Conservation (phyloP, 2,329 filamentous ascomycete genomes). For the Penicillium sp. region DNA sequence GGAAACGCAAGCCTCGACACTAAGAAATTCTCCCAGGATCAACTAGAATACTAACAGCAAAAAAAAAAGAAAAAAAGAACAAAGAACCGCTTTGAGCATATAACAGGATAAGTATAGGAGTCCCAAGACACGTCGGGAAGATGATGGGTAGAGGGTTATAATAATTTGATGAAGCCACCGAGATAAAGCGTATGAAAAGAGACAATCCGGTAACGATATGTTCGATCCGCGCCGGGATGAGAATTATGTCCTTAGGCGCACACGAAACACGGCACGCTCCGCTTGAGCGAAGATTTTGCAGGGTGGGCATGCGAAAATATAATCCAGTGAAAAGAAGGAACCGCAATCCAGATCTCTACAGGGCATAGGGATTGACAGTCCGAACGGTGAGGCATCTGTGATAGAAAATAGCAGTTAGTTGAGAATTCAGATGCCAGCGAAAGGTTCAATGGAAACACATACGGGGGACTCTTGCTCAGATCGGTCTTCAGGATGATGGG, state of each 20-base stretch:
- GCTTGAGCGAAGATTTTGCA: conserved; percentile 21
- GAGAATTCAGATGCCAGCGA: not conserved
- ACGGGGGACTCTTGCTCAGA: conserved; percentile 98
- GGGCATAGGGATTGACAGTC: conserved; percentile 52
- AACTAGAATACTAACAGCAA: conserved; percentile 18
- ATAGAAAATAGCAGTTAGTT: not conserved
- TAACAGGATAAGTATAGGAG: conserved; percentile 26
- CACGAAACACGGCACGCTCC: conserved; percentile 10
- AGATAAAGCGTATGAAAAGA: conserved; percentile 9
- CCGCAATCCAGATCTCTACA: conserved; percentile 33
- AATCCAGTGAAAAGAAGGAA: conserved; percentile 20
- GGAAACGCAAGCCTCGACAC: conserved; percentile 16
- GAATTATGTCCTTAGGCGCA: conserved; percentile 25
- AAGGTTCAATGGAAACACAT: conserved; percentile 53
- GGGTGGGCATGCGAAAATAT: conserved; percentile 30
- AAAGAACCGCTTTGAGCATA: conserved; percentile 25
- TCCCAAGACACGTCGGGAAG: conserved; percentile 15
- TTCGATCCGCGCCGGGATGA: conserved; percentile 23
- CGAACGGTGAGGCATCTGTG: conserved; percentile 51
- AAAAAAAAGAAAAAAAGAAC: conserved; percentile 10
- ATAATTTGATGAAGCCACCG: conserved; percentile 9
- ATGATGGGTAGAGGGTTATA: conserved; percentile 8
- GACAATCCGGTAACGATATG: conserved; percentile 23
- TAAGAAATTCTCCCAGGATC: conserved; percentile 15
- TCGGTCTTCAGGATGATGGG: conserved; percentile 99